phyloP scores from a whole-genome alignment of 2,329 filamentous ascomycete species.

The Teratosphaeria pseudoeucalypti region DNA sequence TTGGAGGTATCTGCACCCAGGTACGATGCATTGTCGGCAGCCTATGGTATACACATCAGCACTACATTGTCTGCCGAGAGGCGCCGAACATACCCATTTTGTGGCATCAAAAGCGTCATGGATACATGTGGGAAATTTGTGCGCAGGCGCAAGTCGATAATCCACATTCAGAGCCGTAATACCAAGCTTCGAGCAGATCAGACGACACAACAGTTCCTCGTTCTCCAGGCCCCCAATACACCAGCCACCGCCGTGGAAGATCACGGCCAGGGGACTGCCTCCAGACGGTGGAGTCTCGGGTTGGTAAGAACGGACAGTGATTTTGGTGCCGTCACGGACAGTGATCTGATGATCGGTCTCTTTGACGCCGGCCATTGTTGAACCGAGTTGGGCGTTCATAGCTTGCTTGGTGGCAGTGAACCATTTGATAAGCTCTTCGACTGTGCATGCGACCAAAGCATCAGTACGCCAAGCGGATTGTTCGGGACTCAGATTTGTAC shows the following conservation, averaged over 20 bases:
- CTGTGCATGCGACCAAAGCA: not conserved
- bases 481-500: not conserved
- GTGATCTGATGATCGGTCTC: slow-evolving; percentile 31
- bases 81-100: slow-evolving; percentile 26
- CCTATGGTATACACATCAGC: slow-evolving; percentile 20
- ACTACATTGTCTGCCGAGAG: not conserved
- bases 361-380: slow-evolving; percentile 14
- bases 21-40: slow-evolving; percentile 17
- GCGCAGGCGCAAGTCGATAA: slow-evolving; percentile 43
- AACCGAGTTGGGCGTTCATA: slow-evolving; percentile 7
- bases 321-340: slow-evolving; percentile 27
- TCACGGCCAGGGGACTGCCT: slow-evolving; percentile 15
- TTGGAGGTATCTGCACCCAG: slow-evolving; percentile 32
- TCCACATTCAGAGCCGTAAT: slow-evolving; percentile 40
- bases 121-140: slow-evolving; percentile 39
- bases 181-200: slow-evolving; percentile 27
- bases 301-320: slow-evolving; percentile 18
- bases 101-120: slow-evolving; percentile 40
- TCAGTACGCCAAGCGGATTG: not conserved
- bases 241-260: slow-evolving; percentile 16
- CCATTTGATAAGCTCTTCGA: slow-evolving; percentile 9
- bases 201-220: slow-evolving; percentile 33
- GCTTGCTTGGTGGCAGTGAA: slow-evolving; percentile 10
- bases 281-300: slow-evolving; percentile 13
- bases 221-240: slow-evolving; percentile 34